Base-by-base conservation (phyloP, 768 basidiomycete species). In the Crepidotus variabilis region DNA sequence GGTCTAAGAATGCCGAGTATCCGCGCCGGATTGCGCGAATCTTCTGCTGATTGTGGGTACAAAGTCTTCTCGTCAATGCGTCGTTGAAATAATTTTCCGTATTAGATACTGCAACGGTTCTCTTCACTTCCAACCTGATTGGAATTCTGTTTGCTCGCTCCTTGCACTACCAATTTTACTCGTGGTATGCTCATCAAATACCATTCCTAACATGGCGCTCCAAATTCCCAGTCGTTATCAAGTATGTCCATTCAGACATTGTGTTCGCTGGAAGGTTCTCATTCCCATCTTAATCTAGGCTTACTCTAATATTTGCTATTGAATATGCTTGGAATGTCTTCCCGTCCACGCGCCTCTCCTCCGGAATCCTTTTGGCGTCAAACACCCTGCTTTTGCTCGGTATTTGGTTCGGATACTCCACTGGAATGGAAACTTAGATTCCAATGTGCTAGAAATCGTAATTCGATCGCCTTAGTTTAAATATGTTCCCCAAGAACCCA, bases 121-220 rank as follows among this genome's bases (percentile, higher is more conserved):
- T 98, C 5, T 93, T 92, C 75, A 95, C 92, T 1, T 90, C 90
- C 14, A 98, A 98, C 66, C 69, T 98, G 36, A 86, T 97, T 52
- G 97, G 97, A 16, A 88, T 98, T 34, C 60, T 91, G 6, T 97
- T 92, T 68, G 92, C 97, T 20, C 85, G 97, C 18, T 98, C 96
- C 9, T 74, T 99, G 46, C 97, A 99, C 68, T 98, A 98, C 68
- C 97, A 99, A 63, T 99, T 99, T 71, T 97, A 97, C 69, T 87
- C 91, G 5, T 99, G 97, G 97, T 98, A 98, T 68, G 92, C 88
- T 9, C 88, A 91, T 55, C 92, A 95, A 63, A 69, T 96, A 33
- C 93, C 96, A 1, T 87, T 95, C 66, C 70, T 98, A 24, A 75
- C 83, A 2, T 94, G 86, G 81, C 84, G 84, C 66, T 87, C 89